Evolutionary conservation across 495 filamentous ascomycete genomes (phyloP), one percentile per base, ranked within the genome.

Genomic region (Daldinia childiae): DNA sequence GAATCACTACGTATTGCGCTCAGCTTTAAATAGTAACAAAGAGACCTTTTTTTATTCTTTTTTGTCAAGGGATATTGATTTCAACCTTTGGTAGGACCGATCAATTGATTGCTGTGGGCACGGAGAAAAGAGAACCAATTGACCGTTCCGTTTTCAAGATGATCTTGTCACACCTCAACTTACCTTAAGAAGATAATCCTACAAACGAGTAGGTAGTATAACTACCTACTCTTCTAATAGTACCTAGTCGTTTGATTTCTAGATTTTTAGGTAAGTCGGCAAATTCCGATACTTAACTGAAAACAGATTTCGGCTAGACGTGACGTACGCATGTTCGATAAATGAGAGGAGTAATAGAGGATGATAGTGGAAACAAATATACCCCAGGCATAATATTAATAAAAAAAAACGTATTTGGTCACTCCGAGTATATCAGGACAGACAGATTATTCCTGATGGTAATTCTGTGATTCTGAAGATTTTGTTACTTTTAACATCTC

Each of bases 21-120:
- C 12, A 43, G 52, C 41, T 69, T 69, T 63, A 69, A 63, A 70
- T 65, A 70, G 68, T n/a, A 64, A 54, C 52, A 54, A 34, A n/a
- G 51, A 55, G 6, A 4, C 14, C 54, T 39, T 63, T 32, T 24
- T 24, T 51, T 29, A 50, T 60, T 60, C 48, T 60, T 55, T 60
- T 19, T 14, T 32, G 17, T 60, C 52, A 50, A 52, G 52, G 59
- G 59, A 69, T 63, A 43, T 4, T 41, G 15, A 58, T 41, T 34
- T 36, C 12, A 27, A 45, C 14, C 27, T 32, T 19, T 58, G 21
- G 58, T 27, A 54, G 36, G 30, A 56, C 56, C 56, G 62, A 62
- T n/a, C 21, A 61, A 38, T 54, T 58, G 56, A 21, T 19, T 62
- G 29, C 14, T 24, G 27, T 30, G 27, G 29, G 50, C 38, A 58